Conservation (phyloP, 2,329 filamentous ascomycete species). For the Pyrenophora teres region DNA sequence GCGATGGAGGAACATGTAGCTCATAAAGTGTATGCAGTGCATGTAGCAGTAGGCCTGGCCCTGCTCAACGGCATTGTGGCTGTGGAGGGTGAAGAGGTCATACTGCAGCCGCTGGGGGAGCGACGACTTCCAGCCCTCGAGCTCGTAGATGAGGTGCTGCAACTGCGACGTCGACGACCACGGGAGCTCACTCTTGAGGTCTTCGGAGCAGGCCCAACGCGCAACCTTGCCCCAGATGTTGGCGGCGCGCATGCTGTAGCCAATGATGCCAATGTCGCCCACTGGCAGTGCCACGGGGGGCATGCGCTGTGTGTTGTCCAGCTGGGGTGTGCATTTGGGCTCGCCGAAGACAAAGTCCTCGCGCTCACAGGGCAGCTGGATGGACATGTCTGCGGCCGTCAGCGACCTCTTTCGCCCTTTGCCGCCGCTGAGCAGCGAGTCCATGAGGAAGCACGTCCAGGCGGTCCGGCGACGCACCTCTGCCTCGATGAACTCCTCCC, state of each 20-base stretch:
- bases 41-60: slow-evolving; percentile 51
- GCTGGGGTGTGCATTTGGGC: slow-evolving; percentile 41
- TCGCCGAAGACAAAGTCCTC: slow-evolving; percentile 49
- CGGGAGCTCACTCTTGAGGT: slow-evolving; percentile 44
- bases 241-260: slow-evolving; percentile 46
- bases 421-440: slow-evolving; percentile 49
- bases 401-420: slow-evolving; percentile 48
- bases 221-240: slow-evolving; percentile 51
- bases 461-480: slow-evolving; percentile 48
- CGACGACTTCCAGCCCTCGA: slow-evolving; percentile 44
- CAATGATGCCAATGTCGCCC: slow-evolving; percentile 47
- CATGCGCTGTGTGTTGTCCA: slow-evolving; percentile 40
- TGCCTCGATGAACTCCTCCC: slow-evolving; percentile 49
- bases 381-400: slow-evolving; percentile 42
- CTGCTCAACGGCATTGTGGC: slow-evolving; percentile 50
- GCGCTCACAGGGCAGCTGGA: slow-evolving; percentile 48
- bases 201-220: slow-evolving; percentile 47
- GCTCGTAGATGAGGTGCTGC: slow-evolving; percentile 42
- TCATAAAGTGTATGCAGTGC: slow-evolving; percentile 51
- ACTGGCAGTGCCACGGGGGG: slow-evolving; percentile 33
- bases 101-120: slow-evolving; percentile 46
- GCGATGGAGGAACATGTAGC: slow-evolving; percentile 49
- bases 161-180: slow-evolving; percentile 46
- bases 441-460: slow-evolving; percentile 52
- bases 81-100: slow-evolving; percentile 46